Evolutionary conservation across 129 eudicot genomes (phyloP).

Genomic region (Centaurea solstitialis): DNA sequence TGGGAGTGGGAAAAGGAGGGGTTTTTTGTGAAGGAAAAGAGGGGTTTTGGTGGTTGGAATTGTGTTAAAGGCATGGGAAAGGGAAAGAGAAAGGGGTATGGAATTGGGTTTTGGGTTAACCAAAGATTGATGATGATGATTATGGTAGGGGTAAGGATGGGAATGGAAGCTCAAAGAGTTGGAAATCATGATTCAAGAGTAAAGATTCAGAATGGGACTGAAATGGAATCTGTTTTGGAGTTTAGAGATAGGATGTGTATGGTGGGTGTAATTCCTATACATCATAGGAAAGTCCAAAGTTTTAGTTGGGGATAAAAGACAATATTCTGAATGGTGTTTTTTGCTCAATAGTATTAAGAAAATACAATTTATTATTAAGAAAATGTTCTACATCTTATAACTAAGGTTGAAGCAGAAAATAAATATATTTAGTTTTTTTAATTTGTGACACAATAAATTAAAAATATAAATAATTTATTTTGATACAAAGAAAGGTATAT

Average conservation of each 20-base stretch:
- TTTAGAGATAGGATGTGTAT: slow-evolving; percentile 35
- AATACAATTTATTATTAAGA: too few species aligned
- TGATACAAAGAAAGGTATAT: too few species aligned
- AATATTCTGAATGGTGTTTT: too few species aligned
- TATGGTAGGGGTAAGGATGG: slow-evolving; percentile 46
- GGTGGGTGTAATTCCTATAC: slow-evolving; percentile 33
- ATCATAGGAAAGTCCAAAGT: background rate
- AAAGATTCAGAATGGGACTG: slow-evolving; percentile 12
- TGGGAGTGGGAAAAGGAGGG: slow-evolving; percentile 3
- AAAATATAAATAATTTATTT: too few species aligned
- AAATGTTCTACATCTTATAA: too few species aligned
- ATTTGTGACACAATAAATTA: too few species aligned
- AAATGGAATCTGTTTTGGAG: slow-evolving; percentile 32
- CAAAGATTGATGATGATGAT: slow-evolving; percentile 13
- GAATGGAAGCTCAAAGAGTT: slow-evolving; percentile 48
- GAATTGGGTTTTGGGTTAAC: slow-evolving; percentile 28
- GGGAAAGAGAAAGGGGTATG: background rate
- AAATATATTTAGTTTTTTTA: too few species aligned
- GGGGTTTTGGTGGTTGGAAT: slow-evolving; percentile 30
- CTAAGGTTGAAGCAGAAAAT: too few species aligned
- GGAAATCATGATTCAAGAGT: slow-evolving; percentile 51
- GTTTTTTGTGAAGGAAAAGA: slow-evolving; percentile 12
- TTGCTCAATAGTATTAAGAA: too few species aligned
- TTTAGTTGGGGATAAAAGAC: background rate
- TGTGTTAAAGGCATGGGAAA: background rate